Percentiles rank a stretch among this genome's conserved stretches.
These are phyloP conservation scores for Westerdykella sp. DNA, from an alignment of 2,329 filamentous ascomycete genomes.

Conservation along the genomic window DNA sequence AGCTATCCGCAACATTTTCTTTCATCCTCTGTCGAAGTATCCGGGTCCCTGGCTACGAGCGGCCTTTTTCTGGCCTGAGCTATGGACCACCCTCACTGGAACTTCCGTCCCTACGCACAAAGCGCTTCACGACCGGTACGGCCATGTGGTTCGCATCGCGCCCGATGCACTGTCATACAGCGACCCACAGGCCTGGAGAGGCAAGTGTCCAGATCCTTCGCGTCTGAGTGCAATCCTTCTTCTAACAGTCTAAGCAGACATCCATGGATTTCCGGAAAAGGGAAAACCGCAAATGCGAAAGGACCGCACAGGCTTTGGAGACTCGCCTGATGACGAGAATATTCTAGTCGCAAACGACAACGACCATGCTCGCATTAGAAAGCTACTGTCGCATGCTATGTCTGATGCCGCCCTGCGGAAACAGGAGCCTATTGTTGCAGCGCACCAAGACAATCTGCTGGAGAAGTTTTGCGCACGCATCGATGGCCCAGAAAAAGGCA, in stretches of 20 bases:
- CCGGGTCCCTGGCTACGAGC: conserved; percentile 31
- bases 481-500: conserved; percentile 1
- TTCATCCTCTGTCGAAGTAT: conserved; percentile 35
- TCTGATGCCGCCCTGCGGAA: conserved; percentile 32
- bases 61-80: too few relatives aligned
- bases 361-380: conserved; percentile 23
- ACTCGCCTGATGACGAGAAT: conserved; percentile 12
- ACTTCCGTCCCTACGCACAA: background rate
- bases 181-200: conserved; percentile 7
- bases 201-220: conserved; percentile 1
- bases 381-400: conserved; percentile 32
- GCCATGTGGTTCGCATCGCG: conserved; percentile 10
- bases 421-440: conserved; percentile 26
- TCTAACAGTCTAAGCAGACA: too few relatives aligned
- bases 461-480: conserved; percentile 2
- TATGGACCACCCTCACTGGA: too few relatives aligned
- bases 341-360: conserved; percentile 9
- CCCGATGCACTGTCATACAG: conserved; percentile 11
- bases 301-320: conserved; percentile 23
- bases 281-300: conserved; percentile 23
- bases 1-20: conserved; percentile 26
- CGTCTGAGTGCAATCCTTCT: too few relatives aligned
- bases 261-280: conserved; percentile 23
- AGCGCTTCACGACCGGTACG: conserved; percentile 10
- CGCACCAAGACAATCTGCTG: conserved; percentile 1